Conservation (phyloP, 106 monocot species). For the Allium fistulosum region DNA sequence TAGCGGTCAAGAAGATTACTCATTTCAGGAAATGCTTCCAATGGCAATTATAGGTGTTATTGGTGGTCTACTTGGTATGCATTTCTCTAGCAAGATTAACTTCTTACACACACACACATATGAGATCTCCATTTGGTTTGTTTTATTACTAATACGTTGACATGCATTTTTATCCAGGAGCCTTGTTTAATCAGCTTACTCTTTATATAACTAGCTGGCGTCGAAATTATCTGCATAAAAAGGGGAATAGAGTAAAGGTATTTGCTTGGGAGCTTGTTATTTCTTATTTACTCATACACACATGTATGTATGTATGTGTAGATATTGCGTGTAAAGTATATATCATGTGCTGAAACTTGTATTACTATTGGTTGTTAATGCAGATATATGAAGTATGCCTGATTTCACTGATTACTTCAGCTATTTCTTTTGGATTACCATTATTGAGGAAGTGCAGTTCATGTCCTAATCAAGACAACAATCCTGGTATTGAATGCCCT, state of each 20-base stretch:
- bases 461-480: constrained; percentile 64
- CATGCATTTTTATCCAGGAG: constrained; percentile 39
- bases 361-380: neutral
- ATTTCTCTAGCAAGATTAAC: neutral
- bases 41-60: constrained; percentile 97
- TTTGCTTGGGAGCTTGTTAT: constrained; percentile 1
- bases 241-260: constrained; percentile 81
- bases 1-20: constrained; percentile 98
- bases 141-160: neutral
- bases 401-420: constrained; percentile 77
- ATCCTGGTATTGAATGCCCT: constrained; percentile 89
- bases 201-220: constrained; percentile 91
- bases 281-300: too few relatives aligned
- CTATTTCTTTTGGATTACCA: constrained; percentile 88
- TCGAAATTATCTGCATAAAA: constrained; percentile 81
- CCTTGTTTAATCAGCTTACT: constrained; percentile 96
- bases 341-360: too few relatives aligned
- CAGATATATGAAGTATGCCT: constrained; percentile 93
- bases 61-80: constrained; percentile 90
- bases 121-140: neutral
- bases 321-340: too few relatives aligned
- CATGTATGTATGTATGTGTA: too few relatives aligned
- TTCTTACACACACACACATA: neutral
- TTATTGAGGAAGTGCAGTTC: constrained; percentile 87
- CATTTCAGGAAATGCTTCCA: constrained; percentile 85